A percentile compares a stretch with the other conserved stretches of the same genome.
These are phyloP conservation scores for Emmonsiellopsis sp. DNA, from an alignment of 2,329 filamentous ascomycete genomes.

Conservation along the genomic window DNA sequence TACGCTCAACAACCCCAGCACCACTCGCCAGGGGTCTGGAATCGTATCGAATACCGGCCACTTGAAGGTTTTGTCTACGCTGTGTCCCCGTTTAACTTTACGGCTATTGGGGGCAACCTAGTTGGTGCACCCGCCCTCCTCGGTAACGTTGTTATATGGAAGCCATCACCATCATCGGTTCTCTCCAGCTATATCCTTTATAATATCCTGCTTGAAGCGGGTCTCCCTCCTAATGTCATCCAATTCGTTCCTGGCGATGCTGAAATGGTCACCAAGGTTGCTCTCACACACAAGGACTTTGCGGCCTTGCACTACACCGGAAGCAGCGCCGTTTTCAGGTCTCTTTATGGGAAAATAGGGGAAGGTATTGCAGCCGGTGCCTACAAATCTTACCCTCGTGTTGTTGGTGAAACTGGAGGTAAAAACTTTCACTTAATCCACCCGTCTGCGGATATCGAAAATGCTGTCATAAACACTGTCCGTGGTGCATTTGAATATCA, in stretches of 20 bases:
- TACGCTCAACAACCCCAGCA: slow-evolving; percentile 79
- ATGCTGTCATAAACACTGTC: slow-evolving; percentile 71
- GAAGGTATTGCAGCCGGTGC: slow-evolving; percentile 67
- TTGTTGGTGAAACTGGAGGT: slow-evolving; percentile 82
- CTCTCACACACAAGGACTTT: slow-evolving; percentile 68
- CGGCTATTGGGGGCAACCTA: slow-evolving; percentile 82
- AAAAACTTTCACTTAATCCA: slow-evolving; percentile 91
- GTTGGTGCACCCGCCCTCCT: slow-evolving; percentile 73
- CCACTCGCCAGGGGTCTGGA: slow-evolving; percentile 78
- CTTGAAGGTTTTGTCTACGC: slow-evolving; percentile 96
- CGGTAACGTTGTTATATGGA: slow-evolving; percentile 93
- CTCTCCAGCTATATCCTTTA: slow-evolving; percentile 87
- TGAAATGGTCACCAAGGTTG: slow-evolving; percentile 67
- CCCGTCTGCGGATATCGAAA: slow-evolving; percentile 63
- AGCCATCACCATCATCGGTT: slow-evolving; percentile 81
- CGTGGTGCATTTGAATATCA: slow-evolving; percentile 84
- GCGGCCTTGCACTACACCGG: slow-evolving; percentile 92
- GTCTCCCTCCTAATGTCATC: slow-evolving; percentile 76
- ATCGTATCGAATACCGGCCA: slow-evolving; percentile 80
- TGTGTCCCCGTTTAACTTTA: slow-evolving; percentile 93
- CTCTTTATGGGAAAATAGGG: slow-evolving; percentile 77
- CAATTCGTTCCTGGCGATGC: slow-evolving; percentile 88
- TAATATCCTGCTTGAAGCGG: slow-evolving; percentile 81
- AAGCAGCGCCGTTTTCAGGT: slow-evolving; percentile 81
- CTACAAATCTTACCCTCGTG: slow-evolving; percentile 75